Evolutionary conservation across 371 early-diverging fungal genomes (phyloP), one percentile per base, ranked within the genome.

Genomic region (Haplosporangium sp.): DNA sequence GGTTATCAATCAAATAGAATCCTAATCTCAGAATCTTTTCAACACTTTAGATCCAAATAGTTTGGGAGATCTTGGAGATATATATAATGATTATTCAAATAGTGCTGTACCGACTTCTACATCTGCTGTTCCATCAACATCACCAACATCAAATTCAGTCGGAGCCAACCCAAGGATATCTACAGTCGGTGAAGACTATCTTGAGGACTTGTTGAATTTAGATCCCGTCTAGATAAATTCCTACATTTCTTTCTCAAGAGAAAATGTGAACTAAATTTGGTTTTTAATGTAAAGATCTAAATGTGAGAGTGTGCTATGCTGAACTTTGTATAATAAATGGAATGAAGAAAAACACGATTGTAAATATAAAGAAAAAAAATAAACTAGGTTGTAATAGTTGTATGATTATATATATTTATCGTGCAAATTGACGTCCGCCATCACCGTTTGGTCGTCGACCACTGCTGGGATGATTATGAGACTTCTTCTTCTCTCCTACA

Each of bases 371-470:
- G 55, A 13, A 45, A 27, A 27, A 27, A 27, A 27, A 27, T 27
- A 27, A 27, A 27, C 27, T 27, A 27, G 27, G 27, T 27, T 27
- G 27, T 27, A 27, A 27, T 27, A 27, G 27, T 27, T 27, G 27
- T 27, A 34, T 17, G 27, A n/a, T 66, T 13, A 19, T 62, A 34
- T 50, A 6, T 38, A 5, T 61, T 70, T 73, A 78, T 58, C 79
- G 79, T 61, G 79, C 67, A 67, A 79, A 79, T 48, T 79, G 78
- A 60, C 78, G 79, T 58, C 71, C 67, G 48, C 77, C 73, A 48
- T 79, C 79, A 10, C 71, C 71, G 27, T 52, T 67, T 40, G 71
- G 68, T 60, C 79, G 70, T 44, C 70, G 65, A 58, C 74, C 74
- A 27, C 67, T 73, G 68, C 35, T 79, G 8, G 78, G 78, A 40